These are phyloP conservation scores for Aurantiochytrium sp. DNA, from an alignment of 108 stramenopile species.

Conservation along the genomic window DNA sequence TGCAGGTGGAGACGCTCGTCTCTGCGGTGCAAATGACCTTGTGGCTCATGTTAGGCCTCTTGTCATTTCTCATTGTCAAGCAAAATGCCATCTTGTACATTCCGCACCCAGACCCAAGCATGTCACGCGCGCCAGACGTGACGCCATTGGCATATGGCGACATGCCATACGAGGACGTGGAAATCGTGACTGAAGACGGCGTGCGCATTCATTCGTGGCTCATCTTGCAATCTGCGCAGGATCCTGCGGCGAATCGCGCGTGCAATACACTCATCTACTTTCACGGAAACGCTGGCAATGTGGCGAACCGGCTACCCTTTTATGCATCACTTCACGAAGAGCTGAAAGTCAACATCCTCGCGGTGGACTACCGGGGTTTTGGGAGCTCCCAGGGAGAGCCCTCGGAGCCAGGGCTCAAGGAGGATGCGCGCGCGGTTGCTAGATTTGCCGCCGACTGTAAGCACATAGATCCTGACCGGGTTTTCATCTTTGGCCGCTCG, in stretches of 20 bases:
- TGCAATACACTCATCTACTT: constrained; percentile 81
- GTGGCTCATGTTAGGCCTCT: background rate
- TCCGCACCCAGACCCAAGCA: background rate
- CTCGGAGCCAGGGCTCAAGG: constrained; percentile 66
- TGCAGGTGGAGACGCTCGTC: background rate
- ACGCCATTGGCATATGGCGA: background rate
- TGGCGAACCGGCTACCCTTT: constrained; percentile 81
- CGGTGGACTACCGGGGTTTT: constrained; percentile 88
- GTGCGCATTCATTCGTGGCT: constrained; percentile 71
- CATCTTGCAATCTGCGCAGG: constrained; percentile 52
- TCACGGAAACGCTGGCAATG: constrained; percentile 96
- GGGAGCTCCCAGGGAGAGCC: constrained; percentile 66
- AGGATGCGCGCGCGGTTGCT: constrained; percentile 75
- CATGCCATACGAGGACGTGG: background rate
- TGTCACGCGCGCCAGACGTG: background rate
- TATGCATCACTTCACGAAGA: constrained; percentile 63
- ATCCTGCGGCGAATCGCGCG: constrained; percentile 8
- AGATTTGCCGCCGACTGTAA: constrained; percentile 36
- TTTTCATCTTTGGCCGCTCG: constrained; percentile 76
- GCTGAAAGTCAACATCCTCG: constrained; percentile 62
- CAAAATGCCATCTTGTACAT: background rate
- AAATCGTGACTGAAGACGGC: constrained; percentile 59
- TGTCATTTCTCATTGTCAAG: background rate
- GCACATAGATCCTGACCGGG: constrained; percentile 50
- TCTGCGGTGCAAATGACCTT: background rate